Conservation (phyloP, 257 asterid species). For the Euphrasia confusa region DNA sequence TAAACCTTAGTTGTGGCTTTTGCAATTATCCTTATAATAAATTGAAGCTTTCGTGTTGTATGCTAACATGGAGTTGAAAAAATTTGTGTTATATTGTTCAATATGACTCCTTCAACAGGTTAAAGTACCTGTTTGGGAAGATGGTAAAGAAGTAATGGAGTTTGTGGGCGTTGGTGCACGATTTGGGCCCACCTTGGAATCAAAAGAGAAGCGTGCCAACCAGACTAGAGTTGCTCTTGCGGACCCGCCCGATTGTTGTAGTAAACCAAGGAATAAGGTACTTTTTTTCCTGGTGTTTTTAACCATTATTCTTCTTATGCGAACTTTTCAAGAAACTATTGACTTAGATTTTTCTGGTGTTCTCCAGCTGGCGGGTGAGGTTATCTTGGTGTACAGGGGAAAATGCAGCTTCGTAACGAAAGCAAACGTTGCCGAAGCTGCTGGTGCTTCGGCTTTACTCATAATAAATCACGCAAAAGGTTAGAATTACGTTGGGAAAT, state of each 20-base stretch:
- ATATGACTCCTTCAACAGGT: constrained; percentile 43
- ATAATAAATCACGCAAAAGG: constrained; percentile 82
- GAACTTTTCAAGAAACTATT: background rate
- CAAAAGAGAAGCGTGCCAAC: constrained; percentile 92
- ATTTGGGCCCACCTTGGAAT: constrained; percentile 86
- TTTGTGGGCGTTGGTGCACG: constrained; percentile 98
- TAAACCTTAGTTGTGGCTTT: too few species aligned
- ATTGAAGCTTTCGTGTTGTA: too few species aligned
- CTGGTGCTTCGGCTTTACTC: constrained; percentile 86
- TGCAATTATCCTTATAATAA: too few species aligned
- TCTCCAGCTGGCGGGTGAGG: constrained; percentile 74
- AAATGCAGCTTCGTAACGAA: constrained; percentile 82
- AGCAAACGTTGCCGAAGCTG: constrained; percentile 77
- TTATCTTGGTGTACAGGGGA: constrained; percentile 82
- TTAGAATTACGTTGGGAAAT: constrained; percentile 22
- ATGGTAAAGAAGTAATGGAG: constrained; percentile 62
- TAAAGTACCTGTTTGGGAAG: constrained; percentile 83
- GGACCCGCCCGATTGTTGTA: constrained; percentile 93
- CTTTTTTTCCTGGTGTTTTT: constrained; percentile 5
- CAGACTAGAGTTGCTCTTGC: constrained; percentile 73
- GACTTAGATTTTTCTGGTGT: constrained; percentile 14
- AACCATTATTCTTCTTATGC: background rate
- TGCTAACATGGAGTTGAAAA: background rate
- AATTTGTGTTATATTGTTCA: background rate
- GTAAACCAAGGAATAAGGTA: constrained; percentile 74